Evolutionary conservation across 2,329 filamentous ascomycete genomes (phyloP), one percentile per base, ranked within the genome.

Genomic region (Cercospora sojina): DNA sequence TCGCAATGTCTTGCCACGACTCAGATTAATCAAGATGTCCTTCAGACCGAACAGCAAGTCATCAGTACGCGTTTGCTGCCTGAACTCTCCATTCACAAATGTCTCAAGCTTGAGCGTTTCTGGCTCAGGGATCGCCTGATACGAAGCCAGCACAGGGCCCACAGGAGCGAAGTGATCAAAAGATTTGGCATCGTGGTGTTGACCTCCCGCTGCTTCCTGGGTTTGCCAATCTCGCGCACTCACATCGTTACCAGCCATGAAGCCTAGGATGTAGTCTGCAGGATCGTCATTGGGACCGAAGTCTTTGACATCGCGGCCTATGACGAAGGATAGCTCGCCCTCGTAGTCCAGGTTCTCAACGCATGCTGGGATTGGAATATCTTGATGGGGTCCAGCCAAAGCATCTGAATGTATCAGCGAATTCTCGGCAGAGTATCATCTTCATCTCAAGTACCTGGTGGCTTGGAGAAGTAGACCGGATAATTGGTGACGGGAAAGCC

Each of bases 221-320:
- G 43, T 49, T 65, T 75, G 75, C 74, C 90, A 92, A 69, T 91
- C 89, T 38, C 90, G 87, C 78, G 91, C 90, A 16, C 88, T 91
- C 20, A 94, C 85, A 75, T 93, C 91, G 77, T 93, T 91, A 63
- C 90, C 90, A 38, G 91, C 85, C 2, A 88, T 84, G 74, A 93
- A 93, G 3, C 91, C 91, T 1, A 92, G 80, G 3, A 93, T 89
- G 73, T 91, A 88, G 63, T 88, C 81, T 13, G 92, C 80, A 0
- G 90, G 91, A 25, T 73, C 78, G 1, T 82, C 81, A 77, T 90
- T 88, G 1, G 87, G 77, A 16, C 43, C 20, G 9, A 93, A 87
- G 74, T 92, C 83, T 51, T 81, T 79, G 68, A 87, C 89, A 66
- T 85, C 80, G 77, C 88, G 89, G 38, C 90, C 89, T 68, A 93